A percentile compares a stretch with the other conserved stretches of the same genome.
Conservation (phyloP, 2,329 filamentous ascomycete genomes). For the Orbilia ellipsospora region DNA sequence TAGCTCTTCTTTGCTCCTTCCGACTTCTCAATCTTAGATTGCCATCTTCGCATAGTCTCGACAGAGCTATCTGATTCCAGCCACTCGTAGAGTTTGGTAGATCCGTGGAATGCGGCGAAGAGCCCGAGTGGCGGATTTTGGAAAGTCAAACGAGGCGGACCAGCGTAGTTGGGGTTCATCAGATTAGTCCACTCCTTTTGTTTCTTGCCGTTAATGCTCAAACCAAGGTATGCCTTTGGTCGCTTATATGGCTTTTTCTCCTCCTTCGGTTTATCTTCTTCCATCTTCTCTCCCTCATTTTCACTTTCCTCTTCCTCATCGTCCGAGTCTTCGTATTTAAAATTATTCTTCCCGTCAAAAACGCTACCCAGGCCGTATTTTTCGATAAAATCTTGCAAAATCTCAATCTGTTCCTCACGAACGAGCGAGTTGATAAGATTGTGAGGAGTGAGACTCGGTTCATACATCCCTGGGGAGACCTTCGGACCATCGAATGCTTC, state of each 20-base stretch:
- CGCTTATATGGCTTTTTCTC: conserved; percentile 40
- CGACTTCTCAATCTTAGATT: conserved; percentile 6
- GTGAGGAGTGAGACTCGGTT: conserved; percentile 61
- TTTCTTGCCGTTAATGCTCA: conserved; percentile 80
- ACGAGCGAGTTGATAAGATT: conserved; percentile 54
- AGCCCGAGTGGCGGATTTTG: conserved; percentile 65
- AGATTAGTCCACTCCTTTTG: conserved; percentile 77
- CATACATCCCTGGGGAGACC: conserved; percentile 62
- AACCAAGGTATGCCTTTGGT: conserved; percentile 79
- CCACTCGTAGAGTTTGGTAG: conserved; percentile 70
- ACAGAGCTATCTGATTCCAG: conserved; percentile 77
- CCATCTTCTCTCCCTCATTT: conserved; percentile 31
- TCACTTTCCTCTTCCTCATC: conserved; percentile 13
- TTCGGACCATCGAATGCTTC: conserved; percentile 59
- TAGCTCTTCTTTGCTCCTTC: conserved; percentile 18
- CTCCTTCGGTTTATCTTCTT: conserved; percentile 53
- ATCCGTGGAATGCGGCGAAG: conserved; percentile 20
- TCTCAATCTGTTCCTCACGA: conserved; percentile 41
- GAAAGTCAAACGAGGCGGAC: conserved; percentile 64
- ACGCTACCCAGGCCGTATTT: conserved; percentile 48
- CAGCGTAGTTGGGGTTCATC: conserved; percentile 65
- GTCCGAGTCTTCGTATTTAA: conserved; percentile 17
- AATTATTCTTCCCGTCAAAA: conserved; percentile 20
- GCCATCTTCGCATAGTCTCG: conserved; percentile 64
- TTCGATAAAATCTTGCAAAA: conserved; percentile 56